Evolutionary conservation across 164 flowering plant species (phyloP).

Genomic region (Cinnamomum chago): DNA sequence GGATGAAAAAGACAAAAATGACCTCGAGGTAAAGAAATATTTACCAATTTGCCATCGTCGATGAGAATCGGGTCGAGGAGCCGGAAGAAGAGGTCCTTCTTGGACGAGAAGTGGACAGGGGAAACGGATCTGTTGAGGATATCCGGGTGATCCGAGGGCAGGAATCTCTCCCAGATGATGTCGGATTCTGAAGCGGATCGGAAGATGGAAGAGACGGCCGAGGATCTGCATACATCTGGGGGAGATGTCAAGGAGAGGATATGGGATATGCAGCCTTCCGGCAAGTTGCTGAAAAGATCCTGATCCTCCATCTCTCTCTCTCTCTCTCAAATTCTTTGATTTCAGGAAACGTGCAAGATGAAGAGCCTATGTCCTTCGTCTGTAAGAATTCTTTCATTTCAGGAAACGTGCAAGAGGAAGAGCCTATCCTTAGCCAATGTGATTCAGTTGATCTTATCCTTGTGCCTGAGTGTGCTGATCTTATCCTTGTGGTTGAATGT

Average conservation of each 20-base stretch:
- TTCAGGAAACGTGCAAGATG: not conserved
- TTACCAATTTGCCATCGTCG: not conserved
- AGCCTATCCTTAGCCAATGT: too few relatives aligned
- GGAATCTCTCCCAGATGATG: constrained; percentile 34
- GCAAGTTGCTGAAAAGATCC: constrained; percentile 18
- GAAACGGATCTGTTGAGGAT: constrained; percentile 20
- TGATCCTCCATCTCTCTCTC: not conserved
- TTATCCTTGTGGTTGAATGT: too few relatives aligned
- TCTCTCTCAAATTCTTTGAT: too few relatives aligned
- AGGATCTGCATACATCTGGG: constrained; percentile 31
- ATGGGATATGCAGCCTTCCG: constrained; percentile 34
- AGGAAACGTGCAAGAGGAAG: too few relatives aligned
- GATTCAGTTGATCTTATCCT: too few relatives aligned
- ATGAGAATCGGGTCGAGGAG: constrained; percentile 15
- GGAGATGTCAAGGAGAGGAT: constrained; percentile 47
- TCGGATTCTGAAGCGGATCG: constrained; percentile 33
- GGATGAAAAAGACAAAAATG: too few relatives aligned
- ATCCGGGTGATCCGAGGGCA: constrained; percentile 27
- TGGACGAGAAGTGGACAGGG: constrained; percentile 15
- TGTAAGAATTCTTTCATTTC: too few relatives aligned
- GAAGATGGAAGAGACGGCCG: constrained; percentile 19
- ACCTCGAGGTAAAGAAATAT: not conserved
- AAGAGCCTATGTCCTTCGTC: too few relatives aligned
- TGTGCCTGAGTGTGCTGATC: too few relatives aligned
- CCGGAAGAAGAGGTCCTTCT: constrained; percentile 31